Evolutionary conservation across 2,329 filamentous ascomycete species (phyloP).

Genomic region (Colletotrichum sp.): DNA sequence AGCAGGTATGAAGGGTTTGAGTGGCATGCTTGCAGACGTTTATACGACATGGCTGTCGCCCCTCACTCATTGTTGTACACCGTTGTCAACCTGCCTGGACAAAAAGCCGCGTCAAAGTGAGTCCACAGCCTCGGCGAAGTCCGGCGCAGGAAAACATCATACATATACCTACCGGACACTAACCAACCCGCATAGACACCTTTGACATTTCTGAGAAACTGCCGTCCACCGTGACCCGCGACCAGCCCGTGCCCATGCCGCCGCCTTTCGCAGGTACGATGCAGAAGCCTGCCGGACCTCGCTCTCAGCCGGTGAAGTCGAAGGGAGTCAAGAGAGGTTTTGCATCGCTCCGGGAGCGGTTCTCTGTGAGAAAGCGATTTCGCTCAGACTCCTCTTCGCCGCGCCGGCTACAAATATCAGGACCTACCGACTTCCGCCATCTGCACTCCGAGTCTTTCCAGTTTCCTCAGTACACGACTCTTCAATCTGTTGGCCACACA

Average conservation of each 20-base stretch:
- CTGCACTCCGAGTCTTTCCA: slow-evolving; percentile 53
- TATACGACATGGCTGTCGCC: slow-evolving; percentile 53
- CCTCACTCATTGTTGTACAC: slow-evolving; percentile 49
- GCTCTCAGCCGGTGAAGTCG: slow-evolving; percentile 32
- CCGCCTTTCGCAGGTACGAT: slow-evolving; percentile 30
- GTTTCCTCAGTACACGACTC: slow-evolving; percentile 31
- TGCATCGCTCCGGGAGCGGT: slow-evolving; percentile 42
- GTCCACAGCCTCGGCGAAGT: slow-evolving; percentile 21
- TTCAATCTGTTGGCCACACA: slow-evolving; percentile 26
- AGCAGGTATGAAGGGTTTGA: slow-evolving; percentile 43
- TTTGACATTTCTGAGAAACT: slow-evolving; percentile 27
- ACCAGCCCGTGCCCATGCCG: slow-evolving; percentile 34
- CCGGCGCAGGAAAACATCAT: background rate
- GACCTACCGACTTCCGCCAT: slow-evolving; percentile 65
- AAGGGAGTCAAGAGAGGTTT: slow-evolving; percentile 39
- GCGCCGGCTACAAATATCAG: slow-evolving; percentile 62
- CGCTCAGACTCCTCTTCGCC: slow-evolving; percentile 46
- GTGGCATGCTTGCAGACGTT: slow-evolving; percentile 45
- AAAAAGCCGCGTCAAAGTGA: slow-evolving; percentile 44
- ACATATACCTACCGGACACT: background rate
- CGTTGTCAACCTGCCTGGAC: slow-evolving; percentile 40
- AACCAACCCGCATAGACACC: slow-evolving; percentile 23
- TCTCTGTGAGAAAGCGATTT: slow-evolving; percentile 51
- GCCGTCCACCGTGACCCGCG: slow-evolving; percentile 29
- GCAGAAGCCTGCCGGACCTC: slow-evolving; percentile 21